Base-by-base conservation (phyloP, 495 filamentous ascomycete genomes). In the Aspergillus saccharolyticus region DNA sequence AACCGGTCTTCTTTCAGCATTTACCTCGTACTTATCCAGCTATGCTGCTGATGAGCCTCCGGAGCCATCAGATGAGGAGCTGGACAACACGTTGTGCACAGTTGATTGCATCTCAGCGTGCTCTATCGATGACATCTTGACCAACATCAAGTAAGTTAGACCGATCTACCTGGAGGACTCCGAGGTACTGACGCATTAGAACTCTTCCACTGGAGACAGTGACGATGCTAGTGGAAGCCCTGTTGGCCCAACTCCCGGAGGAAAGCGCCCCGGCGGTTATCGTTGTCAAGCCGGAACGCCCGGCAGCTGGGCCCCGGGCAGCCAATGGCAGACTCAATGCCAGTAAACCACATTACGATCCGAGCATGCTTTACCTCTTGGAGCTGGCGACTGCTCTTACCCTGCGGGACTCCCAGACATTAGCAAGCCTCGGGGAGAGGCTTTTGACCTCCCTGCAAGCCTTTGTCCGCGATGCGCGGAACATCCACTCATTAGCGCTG, bases 41-140 rank as follows among this genome's bases (percentile, higher is more conserved):
- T 97, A 97, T 74, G 94, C 95, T 22, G 95, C 91, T 17, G 95
- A 97, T 67, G 94, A 99, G 62, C 94, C 94, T 10, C 94, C 94
- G 6, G 95, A 97, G 72, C 94, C 94, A 1, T 97, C 94, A 0
- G 91, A 96, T 54, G 94, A 97, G 65, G 94, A 99, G 69, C 78
- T 99, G 48, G 95, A 97, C 60, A 96, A 92, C 67, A 97, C 94
- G 0, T 73, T 97, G 16, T 91, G 88, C 68, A 93, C 95, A 0
- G 91, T 96, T 7, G 94, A 97, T 65, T 97, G 93, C 60, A 84
- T 99, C 42, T 91, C 91, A 57, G 85, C 89, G 28, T 97, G 95
- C 70, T 85, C 86, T 54, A 86, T 97, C 57, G 84, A 86, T 39
- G 88, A 88, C 56, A 85, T 97, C 21, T 84, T 97, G 62, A 78